phyloP scores from a whole-genome alignment of 106 monocot species.

The Alisma plantagoaquatica region DNA sequence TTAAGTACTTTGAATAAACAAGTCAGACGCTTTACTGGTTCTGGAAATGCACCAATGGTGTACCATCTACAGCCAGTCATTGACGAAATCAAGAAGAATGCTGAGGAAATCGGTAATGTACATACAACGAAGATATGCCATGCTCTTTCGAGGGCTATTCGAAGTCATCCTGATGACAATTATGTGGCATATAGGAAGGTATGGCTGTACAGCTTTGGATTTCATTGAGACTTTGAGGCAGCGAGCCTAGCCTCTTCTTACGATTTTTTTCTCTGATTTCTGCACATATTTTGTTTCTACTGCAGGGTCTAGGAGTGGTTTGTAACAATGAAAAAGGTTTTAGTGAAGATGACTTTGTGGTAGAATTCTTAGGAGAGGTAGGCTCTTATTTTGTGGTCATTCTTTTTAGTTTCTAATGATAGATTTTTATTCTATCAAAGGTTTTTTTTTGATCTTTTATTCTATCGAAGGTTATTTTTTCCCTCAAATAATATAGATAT shows the following conservation, averaged over 20 bases:
- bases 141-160: conserved; percentile 70
- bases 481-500: no score
- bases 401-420: no score
- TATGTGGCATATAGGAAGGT: conserved; percentile 99
- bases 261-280: no score
- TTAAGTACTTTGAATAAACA: conserved; percentile 71
- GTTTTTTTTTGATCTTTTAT: no score
- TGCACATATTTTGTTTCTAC: conserved; percentile 1
- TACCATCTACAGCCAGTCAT: conserved; percentile 66
- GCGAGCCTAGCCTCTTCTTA: no score
- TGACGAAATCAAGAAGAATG: conserved; percentile 64
- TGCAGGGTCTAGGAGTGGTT: conserved; percentile 94
- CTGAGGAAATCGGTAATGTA: conserved; percentile 54
- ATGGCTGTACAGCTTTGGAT: not conserved
- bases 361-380: conserved; percentile 99
- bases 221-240: no score
- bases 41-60: conserved; percentile 90
- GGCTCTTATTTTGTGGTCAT: no score
- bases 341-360: conserved; percentile 81
- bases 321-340: conserved; percentile 96
- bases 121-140: conserved; percentile 48
- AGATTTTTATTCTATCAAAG: no score
- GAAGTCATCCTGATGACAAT: conserved; percentile 75
- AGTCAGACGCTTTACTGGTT: conserved; percentile 74
- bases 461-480: no score